These are phyloP conservation scores for Suhomyces bolitotheri DNA, from an alignment of 1,139 yeast species.

Conservation along the genomic window DNA sequence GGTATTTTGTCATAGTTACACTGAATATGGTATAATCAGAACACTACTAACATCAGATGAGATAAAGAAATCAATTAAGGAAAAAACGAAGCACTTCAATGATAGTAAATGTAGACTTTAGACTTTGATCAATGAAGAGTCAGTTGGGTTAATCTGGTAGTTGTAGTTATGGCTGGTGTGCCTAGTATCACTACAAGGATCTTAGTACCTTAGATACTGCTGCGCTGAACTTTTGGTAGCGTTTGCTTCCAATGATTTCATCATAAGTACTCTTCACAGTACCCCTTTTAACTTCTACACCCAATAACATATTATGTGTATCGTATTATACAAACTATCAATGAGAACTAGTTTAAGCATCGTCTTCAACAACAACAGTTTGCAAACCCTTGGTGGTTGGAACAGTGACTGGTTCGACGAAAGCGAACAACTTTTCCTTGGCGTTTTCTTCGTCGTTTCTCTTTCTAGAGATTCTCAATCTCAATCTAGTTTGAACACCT, in stretches of 20 bases:
- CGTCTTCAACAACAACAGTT: constrained; percentile 93
- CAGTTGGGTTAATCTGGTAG: too few species aligned
- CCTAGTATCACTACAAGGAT: too few species aligned
- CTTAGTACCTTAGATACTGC: too few species aligned
- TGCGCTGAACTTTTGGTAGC: too few species aligned
- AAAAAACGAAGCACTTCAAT: too few species aligned
- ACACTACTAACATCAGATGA: constrained; percentile 6
- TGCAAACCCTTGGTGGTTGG: constrained; percentile 96
- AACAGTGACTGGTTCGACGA: constrained; percentile 95
- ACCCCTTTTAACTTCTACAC: too few species aligned
- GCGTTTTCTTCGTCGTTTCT: constrained; percentile 99
- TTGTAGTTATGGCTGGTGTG: too few species aligned
- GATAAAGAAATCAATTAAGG: too few species aligned
- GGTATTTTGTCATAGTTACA: constrained; percentile 56
- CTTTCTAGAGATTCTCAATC: constrained; percentile 99
- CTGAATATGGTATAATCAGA: constrained; percentile 30
- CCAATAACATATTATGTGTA: constrained; percentile 11
- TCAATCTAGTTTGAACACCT: constrained; percentile 97
- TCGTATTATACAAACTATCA: constrained; percentile 15
- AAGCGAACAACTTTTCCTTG: constrained; percentile 96
- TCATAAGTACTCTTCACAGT: too few species aligned
- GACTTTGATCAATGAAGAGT: too few species aligned
- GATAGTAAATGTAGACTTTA: background rate
- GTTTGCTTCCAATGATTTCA: too few species aligned
- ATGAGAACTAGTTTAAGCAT: constrained; percentile 47